phyloP scores from a whole-genome alignment of 2,329 filamentous ascomycete genomes.

The Amauroascus niger region DNA sequence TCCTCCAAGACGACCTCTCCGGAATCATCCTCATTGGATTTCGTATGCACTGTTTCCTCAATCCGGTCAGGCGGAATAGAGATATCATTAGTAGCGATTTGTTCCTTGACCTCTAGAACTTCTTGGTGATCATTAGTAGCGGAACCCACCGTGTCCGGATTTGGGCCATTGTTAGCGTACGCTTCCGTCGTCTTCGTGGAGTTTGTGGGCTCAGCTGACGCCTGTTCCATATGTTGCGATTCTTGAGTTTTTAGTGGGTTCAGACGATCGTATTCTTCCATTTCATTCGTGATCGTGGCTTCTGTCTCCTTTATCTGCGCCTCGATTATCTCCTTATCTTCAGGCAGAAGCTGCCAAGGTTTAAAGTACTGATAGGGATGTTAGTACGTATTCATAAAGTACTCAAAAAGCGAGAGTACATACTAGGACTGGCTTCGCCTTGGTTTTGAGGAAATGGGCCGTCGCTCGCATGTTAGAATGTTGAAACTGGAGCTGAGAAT shows the following conservation, averaged over 20 bases:
- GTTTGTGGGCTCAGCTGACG: conserved; percentile 25
- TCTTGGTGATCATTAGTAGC: conserved; percentile 16
- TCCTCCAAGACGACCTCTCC: conserved; percentile 73
- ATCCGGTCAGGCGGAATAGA: conserved; percentile 33
- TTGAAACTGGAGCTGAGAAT: conserved; percentile 57
- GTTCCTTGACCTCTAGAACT: conserved; percentile 11
- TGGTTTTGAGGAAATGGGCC: conserved; percentile 66
- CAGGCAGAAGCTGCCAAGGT: conserved; percentile 63
- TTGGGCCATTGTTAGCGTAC: conserved; percentile 8
- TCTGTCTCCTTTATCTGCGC: conserved; percentile 60
- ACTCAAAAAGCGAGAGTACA: conserved; percentile 27
- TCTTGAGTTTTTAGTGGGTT: conserved; percentile 29
- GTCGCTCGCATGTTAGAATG: conserved; percentile 62
- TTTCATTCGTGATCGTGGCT: conserved; percentile 54
- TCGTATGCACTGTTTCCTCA: conserved; percentile 30
- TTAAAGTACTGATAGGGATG: conserved; percentile 62
- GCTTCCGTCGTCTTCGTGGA: conserved; percentile 38
- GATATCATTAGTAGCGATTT: conserved; percentile 24
- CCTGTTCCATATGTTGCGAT: conserved; percentile 14
- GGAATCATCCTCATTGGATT: conserved; percentile 54
- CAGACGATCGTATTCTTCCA: conserved; percentile 50
- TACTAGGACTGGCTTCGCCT: conserved; percentile 62
- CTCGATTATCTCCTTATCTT: conserved; percentile 62
- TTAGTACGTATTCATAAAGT: conserved; percentile 3
- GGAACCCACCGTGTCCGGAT: conserved; percentile 23